Conservation (phyloP, 257 asterid species). For the Thymus quinquecostatus region DNA sequence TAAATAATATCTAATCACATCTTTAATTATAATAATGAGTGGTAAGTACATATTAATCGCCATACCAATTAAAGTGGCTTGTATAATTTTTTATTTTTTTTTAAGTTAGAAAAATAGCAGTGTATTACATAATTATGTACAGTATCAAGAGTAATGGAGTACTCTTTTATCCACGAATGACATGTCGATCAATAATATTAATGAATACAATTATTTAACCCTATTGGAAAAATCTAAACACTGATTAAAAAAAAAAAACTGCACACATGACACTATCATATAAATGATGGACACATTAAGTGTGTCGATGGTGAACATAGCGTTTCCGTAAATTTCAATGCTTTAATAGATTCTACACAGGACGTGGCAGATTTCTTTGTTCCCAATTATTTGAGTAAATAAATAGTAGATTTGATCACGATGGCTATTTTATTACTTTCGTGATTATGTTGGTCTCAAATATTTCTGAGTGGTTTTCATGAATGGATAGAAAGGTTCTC, state of each 20-base stretch:
- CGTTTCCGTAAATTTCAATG: not conserved
- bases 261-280: no score
- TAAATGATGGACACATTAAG: no score
- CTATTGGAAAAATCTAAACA: no score
- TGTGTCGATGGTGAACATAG: no score
- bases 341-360: conserved; percentile 1
- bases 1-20: conserved; percentile 6
- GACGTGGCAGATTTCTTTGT: conserved; percentile 20
- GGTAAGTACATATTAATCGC: not conserved
- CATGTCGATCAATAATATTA: no score
- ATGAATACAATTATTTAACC: no score
- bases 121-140: no score
- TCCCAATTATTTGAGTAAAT: not conserved
- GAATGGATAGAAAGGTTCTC: not conserved
- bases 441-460: conserved; percentile 14
- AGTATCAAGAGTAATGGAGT: no score
- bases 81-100: not conserved
- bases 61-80: conserved; percentile 2
- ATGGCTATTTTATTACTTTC: not conserved
- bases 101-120: no score
- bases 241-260: no score
- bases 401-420: conserved; percentile 27
- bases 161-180: no score
- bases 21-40: not conserved
- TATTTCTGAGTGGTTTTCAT: conserved; percentile 26